These are phyloP conservation scores for Trichocladium uniseriatum DNA, from an alignment of 495 filamentous ascomycete genomes.

Conservation along the genomic window DNA sequence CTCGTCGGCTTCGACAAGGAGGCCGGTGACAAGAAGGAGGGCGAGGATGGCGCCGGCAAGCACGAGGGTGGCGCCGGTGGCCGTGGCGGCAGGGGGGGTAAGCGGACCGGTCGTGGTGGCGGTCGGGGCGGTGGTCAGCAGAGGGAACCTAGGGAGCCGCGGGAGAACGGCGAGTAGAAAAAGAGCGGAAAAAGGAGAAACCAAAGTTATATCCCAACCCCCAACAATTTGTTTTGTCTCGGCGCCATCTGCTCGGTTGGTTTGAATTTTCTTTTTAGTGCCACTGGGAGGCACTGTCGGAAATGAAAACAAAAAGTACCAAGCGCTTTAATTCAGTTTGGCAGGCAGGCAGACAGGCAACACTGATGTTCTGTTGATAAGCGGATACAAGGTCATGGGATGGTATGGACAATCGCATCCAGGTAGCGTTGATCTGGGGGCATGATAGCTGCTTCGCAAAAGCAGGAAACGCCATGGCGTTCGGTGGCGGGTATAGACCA, in stretches of 20 bases:
- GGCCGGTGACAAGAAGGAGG: conserved; percentile 34
- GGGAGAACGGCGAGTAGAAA: conserved; percentile 23
- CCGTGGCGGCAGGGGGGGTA: conserved; percentile 27
- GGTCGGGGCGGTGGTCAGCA: conserved; percentile 32
- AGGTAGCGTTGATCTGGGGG: too few relatives aligned
- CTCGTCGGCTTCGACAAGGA: conserved; percentile 55
- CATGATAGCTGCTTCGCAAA: too few relatives aligned
- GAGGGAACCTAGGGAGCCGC: conserved; percentile 34
- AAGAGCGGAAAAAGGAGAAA: conserved; percentile 1
- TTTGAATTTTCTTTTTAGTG: background rate
- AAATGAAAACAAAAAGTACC: background rate
- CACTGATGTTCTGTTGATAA: too few relatives aligned
- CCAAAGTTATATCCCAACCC: background rate
- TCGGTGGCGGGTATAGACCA: too few relatives aligned
- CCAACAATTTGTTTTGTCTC: too few relatives aligned
- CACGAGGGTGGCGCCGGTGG: conserved; percentile 25
- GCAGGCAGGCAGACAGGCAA: too few relatives aligned
- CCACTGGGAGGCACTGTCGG: background rate
- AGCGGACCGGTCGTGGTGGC: conserved; percentile 32
- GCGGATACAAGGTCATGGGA: too few relatives aligned
- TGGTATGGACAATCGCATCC: too few relatives aligned
- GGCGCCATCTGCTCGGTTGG: background rate
- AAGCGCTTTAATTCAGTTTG: background rate
- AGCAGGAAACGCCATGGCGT: too few relatives aligned
- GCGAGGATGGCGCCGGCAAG: conserved; percentile 19